Evolutionary conservation across 2,329 filamentous ascomycete species (phyloP).

Genomic region (Monosporascus sp.): DNA sequence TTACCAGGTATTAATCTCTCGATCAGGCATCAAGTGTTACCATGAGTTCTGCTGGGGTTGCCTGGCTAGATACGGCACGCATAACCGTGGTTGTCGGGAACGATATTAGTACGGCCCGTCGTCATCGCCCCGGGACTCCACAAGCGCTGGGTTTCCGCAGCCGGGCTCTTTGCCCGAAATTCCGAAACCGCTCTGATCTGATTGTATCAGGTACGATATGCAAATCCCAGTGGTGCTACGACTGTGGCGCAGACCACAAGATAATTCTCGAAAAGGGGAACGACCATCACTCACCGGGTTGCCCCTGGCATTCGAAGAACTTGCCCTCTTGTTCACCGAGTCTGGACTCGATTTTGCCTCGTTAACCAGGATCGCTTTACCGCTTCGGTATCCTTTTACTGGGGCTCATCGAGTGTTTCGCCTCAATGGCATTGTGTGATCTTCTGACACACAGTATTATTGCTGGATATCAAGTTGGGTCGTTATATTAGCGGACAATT

Average conservation of each 20-base stretch:
- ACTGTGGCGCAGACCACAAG: background rate
- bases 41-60: background rate
- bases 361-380: no score
- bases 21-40: background rate
- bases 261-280: background rate
- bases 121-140: no score
- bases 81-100: background rate
- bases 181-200: background rate
- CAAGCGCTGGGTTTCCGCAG: no score
- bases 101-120: no score
- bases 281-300: background rate
- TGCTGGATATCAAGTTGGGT: no score
- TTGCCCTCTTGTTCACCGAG: background rate
- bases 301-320: background rate
- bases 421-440: no score
- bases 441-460: no score
- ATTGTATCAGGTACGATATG: background rate
- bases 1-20: background rate
- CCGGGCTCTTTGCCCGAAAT: background rate
- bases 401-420: no score
- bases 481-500: no score
- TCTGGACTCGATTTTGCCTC: background rate
- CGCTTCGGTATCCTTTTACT: no score
- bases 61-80: background rate
- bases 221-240: background rate